Base-by-base conservation (phyloP, 352 stramenopile species). In the Phytophthora pini region DNA sequence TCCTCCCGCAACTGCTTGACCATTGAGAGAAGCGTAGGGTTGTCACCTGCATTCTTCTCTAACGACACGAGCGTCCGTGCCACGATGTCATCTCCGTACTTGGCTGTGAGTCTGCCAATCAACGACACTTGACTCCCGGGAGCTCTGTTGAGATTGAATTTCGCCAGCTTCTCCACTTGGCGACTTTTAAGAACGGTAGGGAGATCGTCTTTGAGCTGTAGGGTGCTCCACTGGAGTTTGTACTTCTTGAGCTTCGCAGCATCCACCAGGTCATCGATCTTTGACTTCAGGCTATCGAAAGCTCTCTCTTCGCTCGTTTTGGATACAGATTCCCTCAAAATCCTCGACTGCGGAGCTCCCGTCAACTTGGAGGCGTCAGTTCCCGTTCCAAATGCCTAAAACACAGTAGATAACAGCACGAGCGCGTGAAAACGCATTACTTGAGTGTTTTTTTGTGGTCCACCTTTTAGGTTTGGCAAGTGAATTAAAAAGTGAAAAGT, bases 111-210 rank as follows among this genome's bases (percentile, higher is more conserved):
- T 27, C 12, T 45, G 2, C 6, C 15, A 29, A 39, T 38, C 22
- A 57, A 17, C 13, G 36, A 47, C 34, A 47, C 36, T 49, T 49
- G 17, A 0, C 7, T 49, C 5, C 0, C 1, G 2, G 43, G 43
- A 12, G 13, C 10, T 26, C 7, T 49, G 22, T 49, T 46, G 40
- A n/a, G 2, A 6, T 46, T 46, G 40, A 46, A 46, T 5, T 46
- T n/a, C 9, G 15, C 22, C n/a, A 29, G 7, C 6, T 27, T 46
- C 40, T 27, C 17, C 61, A 36, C 72, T 38, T 7, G 69, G 58
- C 5, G 79, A 56, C 17, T 68, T 54, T 24, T 76, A 41, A 46
- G 5, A n/a, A 26, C 17, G 10, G 5, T 2, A 15, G 17, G 1
- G n/a, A 26, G 9, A 46, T 46, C 38, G 13, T 43, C 15, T 1